Percentiles rank a stretch among this genome's conserved stretches.
These are phyloP conservation scores for Fusarium nelsonii DNA, from an alignment of 2,329 filamentous ascomycete species.

Conservation along the genomic window DNA sequence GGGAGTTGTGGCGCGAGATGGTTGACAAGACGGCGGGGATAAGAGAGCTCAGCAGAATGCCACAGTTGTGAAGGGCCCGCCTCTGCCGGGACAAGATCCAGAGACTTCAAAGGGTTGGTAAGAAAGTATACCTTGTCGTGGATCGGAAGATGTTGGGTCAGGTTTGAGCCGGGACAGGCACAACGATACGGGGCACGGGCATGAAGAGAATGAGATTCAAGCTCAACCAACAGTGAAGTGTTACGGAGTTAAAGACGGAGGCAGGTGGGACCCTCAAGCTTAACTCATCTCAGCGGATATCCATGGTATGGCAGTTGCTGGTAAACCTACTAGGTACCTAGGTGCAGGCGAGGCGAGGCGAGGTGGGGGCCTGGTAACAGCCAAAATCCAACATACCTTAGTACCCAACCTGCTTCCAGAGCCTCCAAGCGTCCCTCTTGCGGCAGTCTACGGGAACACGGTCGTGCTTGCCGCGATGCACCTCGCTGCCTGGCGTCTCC, in stretches of 20 bases:
- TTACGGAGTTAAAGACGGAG: conserved; percentile 35
- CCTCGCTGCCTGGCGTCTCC: conserved; percentile 44
- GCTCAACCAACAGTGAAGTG: conserved; percentile 13
- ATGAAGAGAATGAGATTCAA: conserved; percentile 22
- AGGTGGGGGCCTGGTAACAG: background rate
- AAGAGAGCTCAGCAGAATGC: conserved; percentile 17
- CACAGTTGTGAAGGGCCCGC: conserved; percentile 24
- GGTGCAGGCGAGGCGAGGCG: background rate
- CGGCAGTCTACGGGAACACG: conserved; percentile 6
- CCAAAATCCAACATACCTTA: conserved; percentile 2
- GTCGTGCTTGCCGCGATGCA: conserved; percentile 41
- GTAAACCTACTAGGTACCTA: background rate
- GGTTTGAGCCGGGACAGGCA: conserved; percentile 15
- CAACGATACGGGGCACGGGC: conserved; percentile 24
- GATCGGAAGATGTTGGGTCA: conserved; percentile 10
- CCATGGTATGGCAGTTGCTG: background rate
- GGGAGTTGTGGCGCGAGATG: conserved; percentile 21
- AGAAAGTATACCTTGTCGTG: background rate
- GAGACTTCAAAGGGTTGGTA: background rate
- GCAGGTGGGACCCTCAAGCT: conserved; percentile 28
- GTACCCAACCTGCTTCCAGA: conserved; percentile 4
- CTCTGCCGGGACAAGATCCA: conserved; percentile 22
- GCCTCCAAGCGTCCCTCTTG: conserved; percentile 7
- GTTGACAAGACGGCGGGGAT: conserved; percentile 34
- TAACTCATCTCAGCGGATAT: conserved; percentile 21